Percentiles rank a stretch among this genome's conserved stretches.
Evolutionary conservation across 352 stramenopile species (phyloP).

Genomic region (Globisporangium emineosum): DNA sequence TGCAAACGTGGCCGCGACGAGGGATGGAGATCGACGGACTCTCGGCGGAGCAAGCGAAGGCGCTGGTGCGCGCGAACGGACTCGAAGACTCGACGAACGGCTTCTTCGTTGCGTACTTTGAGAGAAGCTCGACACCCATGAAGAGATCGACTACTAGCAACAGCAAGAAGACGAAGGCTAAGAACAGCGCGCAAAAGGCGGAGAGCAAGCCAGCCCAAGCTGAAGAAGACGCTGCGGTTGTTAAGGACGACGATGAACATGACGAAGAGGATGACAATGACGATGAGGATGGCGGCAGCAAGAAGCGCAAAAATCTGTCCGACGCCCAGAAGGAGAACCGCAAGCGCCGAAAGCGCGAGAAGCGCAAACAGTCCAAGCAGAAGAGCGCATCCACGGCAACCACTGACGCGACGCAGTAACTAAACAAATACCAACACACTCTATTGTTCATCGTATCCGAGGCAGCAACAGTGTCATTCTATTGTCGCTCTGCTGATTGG

Average conservation of each 20-base stretch:
- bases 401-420: neutral
- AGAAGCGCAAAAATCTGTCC: constrained; percentile 66
- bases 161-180: neutral
- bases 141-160: neutral
- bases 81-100: constrained; percentile 94
- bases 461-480: neutral
- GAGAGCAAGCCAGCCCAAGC: constrained; percentile 1
- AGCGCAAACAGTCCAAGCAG: constrained; percentile 36
- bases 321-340: constrained; percentile 65
- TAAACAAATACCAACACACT: neutral
- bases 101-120: constrained; percentile 97
- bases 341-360: constrained; percentile 72
- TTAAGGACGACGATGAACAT: neutral
- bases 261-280: constrained; percentile 1
- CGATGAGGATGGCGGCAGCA: constrained; percentile 13
- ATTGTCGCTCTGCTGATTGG: neutral
- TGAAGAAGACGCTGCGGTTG: constrained; percentile 4
- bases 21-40: constrained; percentile 63
- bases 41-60: constrained; percentile 53
- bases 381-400: neutral
- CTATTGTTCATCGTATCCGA: constrained; percentile 7
- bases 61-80: constrained; percentile 89
- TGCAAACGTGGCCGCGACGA: constrained; percentile 73
- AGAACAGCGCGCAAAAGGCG: neutral
- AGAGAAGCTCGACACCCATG: constrained; percentile 36